Conservation (phyloP, 1,284 basidiomycete genomes). For the Tetrapyrgos nigripes region DNA sequence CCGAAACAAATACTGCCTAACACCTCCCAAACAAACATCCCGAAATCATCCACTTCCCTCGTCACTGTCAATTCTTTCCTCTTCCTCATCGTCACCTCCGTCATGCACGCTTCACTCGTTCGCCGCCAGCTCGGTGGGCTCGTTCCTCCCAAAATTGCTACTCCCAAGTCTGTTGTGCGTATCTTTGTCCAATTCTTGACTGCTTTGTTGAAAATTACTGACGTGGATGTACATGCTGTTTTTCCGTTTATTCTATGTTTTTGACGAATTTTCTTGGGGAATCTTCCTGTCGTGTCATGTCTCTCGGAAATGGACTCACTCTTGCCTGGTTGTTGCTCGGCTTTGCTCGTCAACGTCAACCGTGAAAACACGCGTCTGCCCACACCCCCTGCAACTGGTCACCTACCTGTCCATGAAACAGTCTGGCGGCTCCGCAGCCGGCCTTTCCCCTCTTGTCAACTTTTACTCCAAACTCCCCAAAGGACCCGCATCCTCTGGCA, state of each 20-base stretch:
- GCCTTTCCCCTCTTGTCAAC: conserved; percentile 85
- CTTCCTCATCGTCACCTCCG: conserved; percentile 27
- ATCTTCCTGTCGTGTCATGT: neutral
- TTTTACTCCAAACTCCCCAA: conserved; percentile 96
- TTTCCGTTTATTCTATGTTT: neutral
- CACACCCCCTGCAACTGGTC: neutral
- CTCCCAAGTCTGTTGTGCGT: conserved; percentile 85
- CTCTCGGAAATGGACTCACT: neutral
- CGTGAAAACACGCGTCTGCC: neutral
- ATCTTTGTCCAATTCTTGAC: neutral
- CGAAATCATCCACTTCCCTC: too few species aligned
- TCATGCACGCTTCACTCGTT: conserved; percentile 84
- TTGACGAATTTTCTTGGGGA: neutral
- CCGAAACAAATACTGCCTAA: too few species aligned
- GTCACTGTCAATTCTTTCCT: too few species aligned
- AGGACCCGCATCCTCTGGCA: conserved; percentile 68
- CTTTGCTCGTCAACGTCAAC: neutral
- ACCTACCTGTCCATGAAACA: conserved; percentile 33
- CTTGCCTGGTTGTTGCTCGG: neutral
- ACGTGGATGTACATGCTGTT: conserved; percentile 18
- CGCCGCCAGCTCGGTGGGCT: conserved; percentile 84
- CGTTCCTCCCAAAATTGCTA: conserved; percentile 95
- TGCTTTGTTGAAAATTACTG: neutral
- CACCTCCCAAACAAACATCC: too few species aligned
- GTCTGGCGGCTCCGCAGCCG: conserved; percentile 82